phyloP scores from a whole-genome alignment of 2,329 filamentous ascomycete species.

The Cordyceps militaris region DNA sequence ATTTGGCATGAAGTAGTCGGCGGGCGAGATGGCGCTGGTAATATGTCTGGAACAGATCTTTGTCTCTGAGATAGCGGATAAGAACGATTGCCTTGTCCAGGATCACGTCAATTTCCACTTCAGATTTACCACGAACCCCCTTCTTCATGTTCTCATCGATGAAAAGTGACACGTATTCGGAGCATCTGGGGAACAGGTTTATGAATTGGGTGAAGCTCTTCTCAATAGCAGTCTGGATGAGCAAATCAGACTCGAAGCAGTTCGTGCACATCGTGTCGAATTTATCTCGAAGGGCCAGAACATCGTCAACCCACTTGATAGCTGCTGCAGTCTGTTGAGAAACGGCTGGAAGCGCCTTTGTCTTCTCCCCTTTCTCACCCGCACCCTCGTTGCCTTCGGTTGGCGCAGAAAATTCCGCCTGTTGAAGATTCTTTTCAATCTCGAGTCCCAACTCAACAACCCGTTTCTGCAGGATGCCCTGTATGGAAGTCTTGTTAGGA shows the following conservation, averaged over 20 bases:
- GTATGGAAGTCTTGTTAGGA: constrained; percentile 61
- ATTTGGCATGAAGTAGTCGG: constrained; percentile 79
- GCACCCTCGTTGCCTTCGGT: constrained; percentile 39
- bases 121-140: constrained; percentile 87
- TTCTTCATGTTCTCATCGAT: constrained; percentile 96
- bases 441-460: constrained; percentile 75
- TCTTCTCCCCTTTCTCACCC: constrained; percentile 24
- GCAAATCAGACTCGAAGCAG: constrained; percentile 69
- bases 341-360: constrained; percentile 36
- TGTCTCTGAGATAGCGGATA: constrained; percentile 81
- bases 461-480: constrained; percentile 62
- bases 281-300: constrained; percentile 77
- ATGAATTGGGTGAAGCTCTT: constrained; percentile 90
- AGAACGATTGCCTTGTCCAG: constrained; percentile 86
- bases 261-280: constrained; percentile 72
- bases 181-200: constrained; percentile 76
- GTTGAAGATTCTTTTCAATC: constrained; percentile 63
- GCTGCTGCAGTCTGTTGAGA: constrained; percentile 81
- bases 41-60: constrained; percentile 92
- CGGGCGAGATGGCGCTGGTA: constrained; percentile 96
- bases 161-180: constrained; percentile 91
- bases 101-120: constrained; percentile 74
- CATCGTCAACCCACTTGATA: constrained; percentile 92
- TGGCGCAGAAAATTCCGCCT: constrained; percentile 45
- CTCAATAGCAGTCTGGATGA: constrained; percentile 73